Percentiles rank a stretch among this genome's conserved stretches.
These are phyloP conservation scores for Fusarium pseudocircinatum DNA, from an alignment of 2,329 filamentous ascomycete species.

Conservation along the genomic window DNA sequence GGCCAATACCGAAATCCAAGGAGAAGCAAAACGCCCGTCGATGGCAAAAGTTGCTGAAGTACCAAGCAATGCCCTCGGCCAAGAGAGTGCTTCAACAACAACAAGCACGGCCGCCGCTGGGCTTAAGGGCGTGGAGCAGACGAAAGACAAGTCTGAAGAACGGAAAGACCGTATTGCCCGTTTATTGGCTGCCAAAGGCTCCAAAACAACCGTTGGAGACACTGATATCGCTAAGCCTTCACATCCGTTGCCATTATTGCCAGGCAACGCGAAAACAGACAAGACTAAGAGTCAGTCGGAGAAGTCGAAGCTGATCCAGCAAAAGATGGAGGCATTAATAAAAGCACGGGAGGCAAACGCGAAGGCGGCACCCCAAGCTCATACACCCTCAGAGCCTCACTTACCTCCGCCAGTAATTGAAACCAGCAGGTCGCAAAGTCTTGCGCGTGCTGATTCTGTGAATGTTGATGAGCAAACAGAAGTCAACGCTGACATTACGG, in stretches of 20 bases:
- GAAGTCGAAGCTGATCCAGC: constrained; percentile 77
- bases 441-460: background rate
- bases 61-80: background rate
- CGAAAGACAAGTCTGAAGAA: constrained; percentile 62
- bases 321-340: constrained; percentile 80
- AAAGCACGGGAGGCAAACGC: constrained; percentile 61
- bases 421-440: constrained; percentile 2
- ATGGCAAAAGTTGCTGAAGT: background rate
- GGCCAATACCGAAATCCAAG: background rate
- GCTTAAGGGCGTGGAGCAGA: constrained; percentile 59
- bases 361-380: constrained; percentile 27
- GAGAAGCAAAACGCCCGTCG: background rate
- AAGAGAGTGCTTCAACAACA: background rate
- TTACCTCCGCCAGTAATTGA: constrained; percentile 1
- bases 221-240: constrained; percentile 1
- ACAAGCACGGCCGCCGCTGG: background rate
- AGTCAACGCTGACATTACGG: constrained; percentile 6
- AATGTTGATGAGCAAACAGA: constrained; percentile 5
- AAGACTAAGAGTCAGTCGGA: constrained; percentile 60
- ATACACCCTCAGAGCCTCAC: background rate
- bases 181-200: constrained; percentile 76
- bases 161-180: constrained; percentile 81
- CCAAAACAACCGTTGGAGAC: constrained; percentile 53
- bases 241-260: constrained; percentile 35
- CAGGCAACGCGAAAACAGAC: constrained; percentile 1